Conservation (phyloP, 2,329 filamentous ascomycete species). For the Paecilomyces dactylethromorphus region DNA sequence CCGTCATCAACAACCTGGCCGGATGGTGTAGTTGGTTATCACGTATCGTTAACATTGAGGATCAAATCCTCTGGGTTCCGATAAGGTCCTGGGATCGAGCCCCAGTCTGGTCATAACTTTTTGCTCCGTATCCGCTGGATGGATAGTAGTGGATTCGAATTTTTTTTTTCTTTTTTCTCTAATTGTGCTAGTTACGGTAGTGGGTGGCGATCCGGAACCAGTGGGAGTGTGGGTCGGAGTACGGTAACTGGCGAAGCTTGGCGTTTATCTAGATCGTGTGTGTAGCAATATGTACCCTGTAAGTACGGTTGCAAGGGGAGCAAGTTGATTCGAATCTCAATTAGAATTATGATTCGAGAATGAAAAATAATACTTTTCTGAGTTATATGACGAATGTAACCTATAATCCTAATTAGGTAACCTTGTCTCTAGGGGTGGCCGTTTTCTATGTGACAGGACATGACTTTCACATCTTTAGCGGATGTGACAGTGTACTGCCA, state of each 20-base stretch:
- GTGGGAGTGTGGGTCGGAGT: background rate
- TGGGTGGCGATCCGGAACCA: background rate
- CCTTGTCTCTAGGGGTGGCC: no score
- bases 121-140: background rate
- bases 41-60: slow-evolving; percentile 28
- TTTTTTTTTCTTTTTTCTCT: background rate
- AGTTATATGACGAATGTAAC: no score
- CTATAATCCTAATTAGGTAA: no score
- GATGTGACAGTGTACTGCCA: no score
- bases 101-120: background rate
- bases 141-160: background rate
- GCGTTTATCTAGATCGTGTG: background rate
- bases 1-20: background rate
- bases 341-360: no score
- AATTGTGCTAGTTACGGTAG: background rate
- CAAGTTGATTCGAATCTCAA: no score
- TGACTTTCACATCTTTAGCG: no score
- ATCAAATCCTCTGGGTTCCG: background rate
- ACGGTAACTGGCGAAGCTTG: background rate
- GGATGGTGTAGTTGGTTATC: slow-evolving; percentile 30
- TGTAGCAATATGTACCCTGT: background rate
- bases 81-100: background rate
- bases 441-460: no score
- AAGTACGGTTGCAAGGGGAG: no score
- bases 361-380: no score